Evolutionary conservation across 192 early-diverging fungal genomes (phyloP), one percentile per base, ranked within the genome.

Genomic region (Rhizoclosmatium globosum): DNA sequence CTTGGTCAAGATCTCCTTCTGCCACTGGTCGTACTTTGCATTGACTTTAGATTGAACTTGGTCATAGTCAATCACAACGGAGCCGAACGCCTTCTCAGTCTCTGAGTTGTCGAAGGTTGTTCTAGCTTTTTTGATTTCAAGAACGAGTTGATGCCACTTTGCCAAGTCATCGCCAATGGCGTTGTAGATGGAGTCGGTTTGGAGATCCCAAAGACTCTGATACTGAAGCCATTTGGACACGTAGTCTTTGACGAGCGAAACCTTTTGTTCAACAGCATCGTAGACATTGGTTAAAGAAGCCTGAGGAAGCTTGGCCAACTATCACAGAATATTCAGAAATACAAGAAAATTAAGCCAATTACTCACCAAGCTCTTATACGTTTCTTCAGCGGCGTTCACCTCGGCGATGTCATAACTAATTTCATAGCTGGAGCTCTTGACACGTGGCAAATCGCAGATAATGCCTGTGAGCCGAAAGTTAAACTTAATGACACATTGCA

Each of bases 31-130:
- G 87, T 99, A 99, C 80, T 97, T 96, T 56, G 92, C 90, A 67
- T 97, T 99, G 65, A 99, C 97, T 81, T 99, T 99, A 64, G 91
- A 89, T 83, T 99, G 98, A n/a, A 99, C 97, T 82, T 97, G 95
- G 78, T 94, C 96, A 84, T 98, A 99, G 80, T 99, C 94, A 45
- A 99, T 87, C 0, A 96, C 89, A n/a, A 91, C 82, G 13, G 92
- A 87, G 13, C 96, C 96, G 82, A 99, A 96, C 0, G 92, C 89
- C 81, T 95, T 93, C 50, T 90, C 88, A 0, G 94, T 97, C 79
- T 96, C 95, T 0, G 96, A 94, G 73, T 95, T 99, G 88, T 99
- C 98, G 86, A 99, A 99, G 0, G 97, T 99, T 1, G 89, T 82
- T 45, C 98, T 93, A 0, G 95, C 94, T 47, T 95, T 94, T 83